phyloP scores from a whole-genome alignment of 768 basidiomycete species.

The Trametes villosa region DNA sequence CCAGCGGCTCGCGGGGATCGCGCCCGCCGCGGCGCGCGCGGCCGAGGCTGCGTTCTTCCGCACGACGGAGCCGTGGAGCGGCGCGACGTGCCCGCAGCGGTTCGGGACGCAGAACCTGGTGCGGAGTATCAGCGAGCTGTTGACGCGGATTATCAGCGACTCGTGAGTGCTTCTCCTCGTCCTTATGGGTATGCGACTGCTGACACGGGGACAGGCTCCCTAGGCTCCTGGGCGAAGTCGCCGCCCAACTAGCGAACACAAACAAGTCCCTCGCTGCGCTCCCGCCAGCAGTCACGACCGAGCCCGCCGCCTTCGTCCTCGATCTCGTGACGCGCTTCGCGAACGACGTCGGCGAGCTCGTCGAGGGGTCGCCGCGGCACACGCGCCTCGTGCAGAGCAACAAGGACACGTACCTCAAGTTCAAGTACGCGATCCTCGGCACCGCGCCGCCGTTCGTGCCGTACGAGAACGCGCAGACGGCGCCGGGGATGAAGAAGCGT shows the following conservation, averaged over 20 bases:
- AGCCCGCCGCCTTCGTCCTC: conserved; percentile 25
- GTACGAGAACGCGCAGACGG: conserved; percentile 18
- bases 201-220: background rate
- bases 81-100: conserved; percentile 46
- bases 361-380: conserved; percentile 25
- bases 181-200: background rate
- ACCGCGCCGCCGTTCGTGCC: conserved; percentile 49
- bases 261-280: conserved; percentile 13
- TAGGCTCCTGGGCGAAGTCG: background rate
- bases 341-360: conserved; percentile 8
- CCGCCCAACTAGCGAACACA: conserved; percentile 18
- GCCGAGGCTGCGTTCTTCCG: conserved; percentile 53
- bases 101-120: conserved; percentile 65
- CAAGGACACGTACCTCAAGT: conserved; percentile 36
- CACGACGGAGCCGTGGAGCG: conserved; percentile 55
- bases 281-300: conserved; percentile 20
- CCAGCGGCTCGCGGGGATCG: conserved; percentile 47
- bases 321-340: conserved; percentile 21
- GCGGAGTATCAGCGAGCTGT: conserved; percentile 51
- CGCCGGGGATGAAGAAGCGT: background rate
- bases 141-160: conserved; percentile 40
- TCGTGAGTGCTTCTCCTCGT: conserved; percentile 8
- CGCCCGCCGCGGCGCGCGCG: conserved; percentile 43
- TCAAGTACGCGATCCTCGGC: conserved; percentile 40
- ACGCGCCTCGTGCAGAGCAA: conserved; percentile 43